Base-by-base conservation (phyloP, 192 early-diverging fungal species). In the Chytriomyces confervae region DNA sequence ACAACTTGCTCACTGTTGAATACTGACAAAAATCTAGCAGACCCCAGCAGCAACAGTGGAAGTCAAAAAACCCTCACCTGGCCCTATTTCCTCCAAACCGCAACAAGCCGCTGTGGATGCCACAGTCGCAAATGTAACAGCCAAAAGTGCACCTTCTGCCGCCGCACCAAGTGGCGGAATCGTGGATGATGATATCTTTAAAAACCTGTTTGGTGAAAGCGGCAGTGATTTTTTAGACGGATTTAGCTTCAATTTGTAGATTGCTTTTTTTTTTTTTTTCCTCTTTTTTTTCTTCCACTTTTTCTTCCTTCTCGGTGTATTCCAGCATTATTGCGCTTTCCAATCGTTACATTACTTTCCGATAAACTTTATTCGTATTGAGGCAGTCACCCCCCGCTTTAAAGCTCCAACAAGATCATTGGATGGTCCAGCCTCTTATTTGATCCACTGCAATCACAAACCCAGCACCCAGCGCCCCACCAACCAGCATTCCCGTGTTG, bases 401-500 rank as follows among this genome's bases (percentile, higher is more conserved):
- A 36, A 27, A 36, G 36, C 36, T 2, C 36, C 36, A 36, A 36
- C 36, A 36, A 36, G 36, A 36, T 57, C 53, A n/a, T 57, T 57
- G 20, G 13, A 57, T 57, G 13, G 53, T 57, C 53, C 53, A 57
- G 27, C 11, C 27, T 3, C 63, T 13, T 2, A 77, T 69, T 2
- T 68, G 9, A 53, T 77, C 60, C 36, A 62, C 50, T 61, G 72
- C 79, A 8, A 68, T 46, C 16, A 57, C 23, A 27, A 81, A 49
- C n/a, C 66, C 70, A 57, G 62, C 76, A 24, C 29, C 81, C 18
- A 82, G 7, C 4, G 68, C 66, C 5, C 77, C 81, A 2, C 81
- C 81, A 5, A 44, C 16, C 1, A 82, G 16, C 11, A 20, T 53
- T 11, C 24, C 81, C 23, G 73, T 20, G 27, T 49, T 66, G 43